phyloP scores from a whole-genome alignment of 2,329 filamentous ascomycete species.

The Colletotrichum tanaceti region DNA sequence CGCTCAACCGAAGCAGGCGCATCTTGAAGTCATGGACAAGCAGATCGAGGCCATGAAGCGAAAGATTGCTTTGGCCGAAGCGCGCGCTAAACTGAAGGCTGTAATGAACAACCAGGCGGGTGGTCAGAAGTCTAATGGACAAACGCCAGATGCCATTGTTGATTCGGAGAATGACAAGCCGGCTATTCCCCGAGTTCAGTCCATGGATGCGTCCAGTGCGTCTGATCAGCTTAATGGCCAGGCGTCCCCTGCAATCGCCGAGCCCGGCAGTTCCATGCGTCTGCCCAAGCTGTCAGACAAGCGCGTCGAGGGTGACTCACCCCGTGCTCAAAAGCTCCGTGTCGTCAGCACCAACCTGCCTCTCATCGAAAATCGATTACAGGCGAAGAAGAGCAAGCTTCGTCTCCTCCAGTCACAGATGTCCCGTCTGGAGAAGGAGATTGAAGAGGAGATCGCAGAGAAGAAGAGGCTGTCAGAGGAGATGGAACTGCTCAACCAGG shows the following conservation, averaged over 20 bases:
- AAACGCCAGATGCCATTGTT: slow-evolving; percentile 29
- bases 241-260: slow-evolving; percentile 45
- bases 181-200: slow-evolving; percentile 38
- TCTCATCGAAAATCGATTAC: slow-evolving; percentile 52
- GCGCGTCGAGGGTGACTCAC: slow-evolving; percentile 25
- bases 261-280: slow-evolving; percentile 42
- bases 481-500: slow-evolving; percentile 36
- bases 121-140: slow-evolving; percentile 27
- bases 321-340: slow-evolving; percentile 47
- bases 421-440: slow-evolving; percentile 61
- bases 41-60: slow-evolving; percentile 71
- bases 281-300: slow-evolving; percentile 45
- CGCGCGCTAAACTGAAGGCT: slow-evolving; percentile 60
- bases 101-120: slow-evolving; percentile 28
- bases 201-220: slow-evolving; percentile 41
- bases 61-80: slow-evolving; percentile 69
- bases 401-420: slow-evolving; percentile 60
- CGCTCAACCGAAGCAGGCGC: slow-evolving; percentile 50
- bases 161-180: slow-evolving; percentile 39
- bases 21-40: slow-evolving; percentile 64
- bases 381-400: slow-evolving; percentile 61
- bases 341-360: slow-evolving; percentile 55
- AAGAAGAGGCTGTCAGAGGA: slow-evolving; percentile 50
- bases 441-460: slow-evolving; percentile 52
- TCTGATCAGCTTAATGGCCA: slow-evolving; percentile 41